A percentile compares a stretch with the other conserved stretches of the same genome.
Evolutionary conservation across 768 basidiomycete genomes (phyloP).

Genomic region (Xerocomellus chrysenteron): DNA sequence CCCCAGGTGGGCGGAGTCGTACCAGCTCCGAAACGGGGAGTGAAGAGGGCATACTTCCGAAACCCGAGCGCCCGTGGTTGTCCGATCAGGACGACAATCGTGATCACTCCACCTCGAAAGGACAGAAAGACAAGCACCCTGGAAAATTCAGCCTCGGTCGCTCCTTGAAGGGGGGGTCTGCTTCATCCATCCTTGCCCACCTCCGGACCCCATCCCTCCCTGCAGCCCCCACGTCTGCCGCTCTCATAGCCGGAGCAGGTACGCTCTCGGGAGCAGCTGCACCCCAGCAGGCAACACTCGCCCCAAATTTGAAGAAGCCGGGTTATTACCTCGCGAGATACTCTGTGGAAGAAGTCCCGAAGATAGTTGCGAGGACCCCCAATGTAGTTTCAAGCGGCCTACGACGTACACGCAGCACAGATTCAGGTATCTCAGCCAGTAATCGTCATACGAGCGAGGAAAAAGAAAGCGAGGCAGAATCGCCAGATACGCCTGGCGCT

Average conservation of each 20-base stretch:
- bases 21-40: constrained; percentile 22
- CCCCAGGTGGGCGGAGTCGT: constrained; percentile 18
- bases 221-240: constrained; percentile 37
- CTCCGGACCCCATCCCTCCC: constrained; percentile 22
- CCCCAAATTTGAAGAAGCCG: constrained; percentile 57
- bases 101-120: constrained; percentile 1
- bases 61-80: constrained; percentile 25
- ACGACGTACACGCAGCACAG: constrained; percentile 11
- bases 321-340: constrained; percentile 70
- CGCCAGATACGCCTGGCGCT: constrained; percentile 14
- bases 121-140: not conserved
- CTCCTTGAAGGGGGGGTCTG: constrained; percentile 20
- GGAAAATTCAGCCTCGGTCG: constrained; percentile 15
- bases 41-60: constrained; percentile 16
- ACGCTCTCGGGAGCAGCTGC: constrained; percentile 62
- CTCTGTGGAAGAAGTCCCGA: constrained; percentile 17
- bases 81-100: constrained; percentile 9
- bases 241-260: constrained; percentile 69
- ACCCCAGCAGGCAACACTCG: constrained; percentile 45
- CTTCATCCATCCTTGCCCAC: constrained; percentile 27
- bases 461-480: constrained; percentile 10
- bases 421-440: constrained; percentile 7
- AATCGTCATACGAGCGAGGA: not conserved
- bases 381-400: not conserved
- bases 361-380: not conserved